These are phyloP conservation scores for Yarrowia osloensis DNA, from an alignment of 805 yeast genomes.

Conservation along the genomic window DNA sequence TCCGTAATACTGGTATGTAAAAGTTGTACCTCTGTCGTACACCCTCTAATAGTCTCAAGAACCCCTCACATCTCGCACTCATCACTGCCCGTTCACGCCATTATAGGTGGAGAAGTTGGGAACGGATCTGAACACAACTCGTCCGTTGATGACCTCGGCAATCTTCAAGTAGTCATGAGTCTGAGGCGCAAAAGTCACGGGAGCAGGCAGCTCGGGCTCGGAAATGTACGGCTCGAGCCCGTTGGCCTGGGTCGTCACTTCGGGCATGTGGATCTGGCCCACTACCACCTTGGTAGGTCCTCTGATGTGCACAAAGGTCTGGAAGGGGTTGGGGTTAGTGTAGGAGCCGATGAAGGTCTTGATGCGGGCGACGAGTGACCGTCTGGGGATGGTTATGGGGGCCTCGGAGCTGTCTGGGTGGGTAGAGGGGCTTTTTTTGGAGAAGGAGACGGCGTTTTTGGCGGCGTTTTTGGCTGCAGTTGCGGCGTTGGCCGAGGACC, in stretches of 20 bases:
- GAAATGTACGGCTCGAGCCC: background rate
- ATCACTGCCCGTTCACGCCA: background rate
- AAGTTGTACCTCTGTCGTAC: too few species aligned
- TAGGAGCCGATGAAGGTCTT: background rate
- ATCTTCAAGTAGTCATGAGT: conserved; percentile 16
- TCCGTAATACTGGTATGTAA: too few species aligned
- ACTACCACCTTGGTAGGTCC: conserved; percentile 20
- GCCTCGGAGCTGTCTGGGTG: background rate
- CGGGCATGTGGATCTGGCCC: conserved; percentile 10
- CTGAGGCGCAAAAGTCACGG: background rate
- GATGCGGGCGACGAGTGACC: background rate
- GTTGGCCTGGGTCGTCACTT: conserved; percentile 4
- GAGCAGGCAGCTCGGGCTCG: conserved; percentile 1
- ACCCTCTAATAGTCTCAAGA: too few species aligned
- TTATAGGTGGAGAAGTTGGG: conserved; percentile 18
- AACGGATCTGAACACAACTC: conserved; percentile 12
- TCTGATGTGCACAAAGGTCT: conserved; percentile 20
- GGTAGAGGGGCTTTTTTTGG: too few species aligned
- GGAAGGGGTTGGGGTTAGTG: conserved; percentile 13
- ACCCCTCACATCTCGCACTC: background rate
- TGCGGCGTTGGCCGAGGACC: background rate
- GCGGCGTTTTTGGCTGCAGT: background rate
- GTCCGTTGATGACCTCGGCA: conserved; percentile 18
- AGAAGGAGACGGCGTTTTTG: background rate
- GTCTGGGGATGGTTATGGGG: background rate